Evolutionary conservation across 306 rosid genomes (phyloP), one percentile per base, ranked within the genome.

Genomic region (Ormosia emarginata): DNA sequence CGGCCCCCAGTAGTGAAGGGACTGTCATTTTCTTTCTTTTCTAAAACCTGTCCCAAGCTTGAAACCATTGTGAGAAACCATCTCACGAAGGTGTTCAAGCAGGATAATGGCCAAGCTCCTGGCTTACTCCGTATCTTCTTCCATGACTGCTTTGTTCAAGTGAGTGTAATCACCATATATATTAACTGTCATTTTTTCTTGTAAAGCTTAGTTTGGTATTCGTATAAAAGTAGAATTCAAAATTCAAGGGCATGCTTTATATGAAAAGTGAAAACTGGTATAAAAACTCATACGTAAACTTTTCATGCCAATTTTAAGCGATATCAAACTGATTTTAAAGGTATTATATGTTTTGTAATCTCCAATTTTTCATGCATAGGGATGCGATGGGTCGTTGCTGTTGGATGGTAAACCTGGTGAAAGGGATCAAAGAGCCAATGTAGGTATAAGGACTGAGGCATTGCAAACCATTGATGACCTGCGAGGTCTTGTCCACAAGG

Each of bases 91-190:
- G 84, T 88, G 3, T 86, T 91, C 65, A 57, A 86, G 32, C 6
- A 76, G 0, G 92, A 90, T 72, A 80, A 79, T 29, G 90, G 87
- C 29, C 93, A 90, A 80, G 91, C 93, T 8, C 91, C 92, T 8
- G 92, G 79, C 80, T 74, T 91, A 75, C 89, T 90, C 8, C 91
- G 91, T 4, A 85, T 91, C 61, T 88, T 88, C 79, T 91, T 91
- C 79, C 96, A 91, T 8, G 96, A 91, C 72, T 91, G 96, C 88
- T 91, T 91, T 61, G 96, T 91, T 74, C 93, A 90, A 85, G 95
- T 86, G 49, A 63, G 5, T 18, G 29, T 0, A 0, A 8, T 9
- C 11, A 3, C 5, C 17, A 29, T 6, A 24, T 30, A 55, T 17
- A 17, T 55, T 55, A 15, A 55, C 8, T 17, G 1, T 55, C 62